Base-by-base conservation (phyloP, 495 filamentous ascomycete genomes). In the Penicillium daleae region DNA sequence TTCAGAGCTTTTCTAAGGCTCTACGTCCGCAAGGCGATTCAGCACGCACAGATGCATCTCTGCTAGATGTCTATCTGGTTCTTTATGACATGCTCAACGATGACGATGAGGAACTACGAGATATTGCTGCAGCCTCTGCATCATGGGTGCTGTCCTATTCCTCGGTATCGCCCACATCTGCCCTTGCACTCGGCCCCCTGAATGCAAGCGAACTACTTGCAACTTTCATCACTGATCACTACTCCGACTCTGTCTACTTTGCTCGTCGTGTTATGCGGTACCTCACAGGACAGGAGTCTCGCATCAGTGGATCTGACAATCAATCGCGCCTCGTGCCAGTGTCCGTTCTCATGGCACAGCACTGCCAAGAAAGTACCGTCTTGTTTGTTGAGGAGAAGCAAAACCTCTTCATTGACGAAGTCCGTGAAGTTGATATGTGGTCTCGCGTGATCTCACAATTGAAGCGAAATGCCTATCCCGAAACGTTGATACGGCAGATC, bases 321-420 rank as follows among this genome's bases (percentile, higher is more conserved):
- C 39, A 37, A 15, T 57, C 37, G 0, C 51, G 56, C 13, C 62
- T 75, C 2, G 50, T 63, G 15, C 62, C 83, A 0, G 82, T 90
- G 0, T 73, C 74, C 4, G 65, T 71, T 0, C 74, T 80, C 19
- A 70, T 93, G 15, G 62, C 68, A 0, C 66, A 81, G 24, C 82
- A 85, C 24, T 68, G 83, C 44, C 81, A 83, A 52, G 86, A 88
- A 51, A 87, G 91, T 66, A 87, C 85, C 31, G 82, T 89, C 2
- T 78, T 99, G 0, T 99, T 99, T 68, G 87, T 85, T 15, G 82
- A 90, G 66, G 95, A 99, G 75, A 92, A 95, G 66, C 92, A 94
- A 64, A 99, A 99, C 61, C 79, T 97, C 0, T 97, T 89, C 70
- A 79, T 95, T 53, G 93, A 97, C 66, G 85, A 90, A 52, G 84